Evolutionary conservation across 148 eudicot species (phyloP).

Genomic region (Chenopodium suecicum): DNA sequence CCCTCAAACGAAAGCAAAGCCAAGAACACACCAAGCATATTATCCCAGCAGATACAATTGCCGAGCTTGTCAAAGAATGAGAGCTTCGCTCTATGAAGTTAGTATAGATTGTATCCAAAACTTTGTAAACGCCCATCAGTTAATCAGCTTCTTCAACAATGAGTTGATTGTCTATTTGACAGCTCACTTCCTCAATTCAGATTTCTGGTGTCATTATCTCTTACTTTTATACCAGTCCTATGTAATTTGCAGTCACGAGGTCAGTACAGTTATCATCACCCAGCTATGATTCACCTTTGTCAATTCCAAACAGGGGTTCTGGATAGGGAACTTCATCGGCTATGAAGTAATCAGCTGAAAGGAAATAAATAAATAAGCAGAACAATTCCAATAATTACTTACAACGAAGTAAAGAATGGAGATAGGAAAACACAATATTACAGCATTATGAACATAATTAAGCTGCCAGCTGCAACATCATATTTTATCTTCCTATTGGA

Average conservation of each 20-base stretch:
- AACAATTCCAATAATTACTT: background rate
- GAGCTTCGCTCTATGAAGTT: background rate
- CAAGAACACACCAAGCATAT: background rate
- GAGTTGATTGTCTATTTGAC: conserved; percentile 1
- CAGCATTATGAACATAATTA: too few relatives aligned
- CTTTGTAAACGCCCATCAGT: background rate
- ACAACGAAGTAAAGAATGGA: background rate
- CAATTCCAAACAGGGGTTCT: background rate
- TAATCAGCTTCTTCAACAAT: background rate
- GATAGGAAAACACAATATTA: too few relatives aligned
- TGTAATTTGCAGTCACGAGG: background rate
- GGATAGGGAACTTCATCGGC: conserved; percentile 6
- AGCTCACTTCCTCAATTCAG: background rate
- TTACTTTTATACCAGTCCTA: conserved; percentile 4
- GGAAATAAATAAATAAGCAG: background rate
- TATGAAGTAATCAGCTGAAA: conserved; percentile 7
- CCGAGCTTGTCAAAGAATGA: background rate
- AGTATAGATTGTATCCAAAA: background rate
- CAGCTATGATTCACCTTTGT: background rate
- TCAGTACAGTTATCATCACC: background rate
- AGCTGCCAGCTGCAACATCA: too few relatives aligned
- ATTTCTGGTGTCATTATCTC: conserved; percentile 5
- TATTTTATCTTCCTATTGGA: too few relatives aligned
- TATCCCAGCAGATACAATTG: too few relatives aligned
- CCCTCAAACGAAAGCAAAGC: background rate